Base-by-base conservation (phyloP, 2,329 filamentous ascomycete genomes). In the Cordyceps javanica region DNA sequence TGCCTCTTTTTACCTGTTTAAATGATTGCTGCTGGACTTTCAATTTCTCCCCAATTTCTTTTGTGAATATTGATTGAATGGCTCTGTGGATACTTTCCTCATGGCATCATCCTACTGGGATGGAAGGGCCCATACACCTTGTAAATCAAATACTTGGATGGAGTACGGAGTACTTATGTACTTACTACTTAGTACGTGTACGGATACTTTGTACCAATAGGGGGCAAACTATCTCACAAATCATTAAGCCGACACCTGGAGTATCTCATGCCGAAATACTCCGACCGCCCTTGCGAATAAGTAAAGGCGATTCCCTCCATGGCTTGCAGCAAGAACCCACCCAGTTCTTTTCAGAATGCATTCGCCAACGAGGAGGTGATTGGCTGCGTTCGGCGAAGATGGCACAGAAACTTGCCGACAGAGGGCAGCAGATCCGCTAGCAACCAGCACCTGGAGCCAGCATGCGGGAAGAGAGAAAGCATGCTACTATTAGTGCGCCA, bases 41-140 rank as follows among this genome's bases (percentile, higher is more conserved):
- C 21, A 25, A 3, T 9, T 42, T 28, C 11, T 23, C 25, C 25
- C n/a, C 36, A 52, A 52, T 52, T n/a, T 52, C 49, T 41, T 38
- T 52, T 45, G 25, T 39, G n/a, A 54, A 44, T 54, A 45, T 44
- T 26, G 26, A 45, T 45, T 36, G 11, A 45, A 44, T 34, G 21
- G 10, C 28, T 45, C 14, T 34, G 51, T 45, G 39, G 51, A 54
- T 54, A 51, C 51, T 13, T 53, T n/a, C 13, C 16, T 23, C 9
- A 54, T 45, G 51, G 51, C 51, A 54, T 36, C 51, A 54, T 54
- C n/a, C 11, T 14, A 19, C 48, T 51, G 19, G 23, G 34, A 19
- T 23, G 23, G 16, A 5, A 53, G 38, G 51, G 19, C 39, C 26
- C 26, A 23, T 41, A 13, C 14, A 19, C 26, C 14, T 44, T 19